Percentiles rank a stretch among this genome's conserved stretches.
These are phyloP conservation scores for Metarhizium anisopliae DNA, from an alignment of 2,329 filamentous ascomycete genomes.

Conservation along the genomic window DNA sequence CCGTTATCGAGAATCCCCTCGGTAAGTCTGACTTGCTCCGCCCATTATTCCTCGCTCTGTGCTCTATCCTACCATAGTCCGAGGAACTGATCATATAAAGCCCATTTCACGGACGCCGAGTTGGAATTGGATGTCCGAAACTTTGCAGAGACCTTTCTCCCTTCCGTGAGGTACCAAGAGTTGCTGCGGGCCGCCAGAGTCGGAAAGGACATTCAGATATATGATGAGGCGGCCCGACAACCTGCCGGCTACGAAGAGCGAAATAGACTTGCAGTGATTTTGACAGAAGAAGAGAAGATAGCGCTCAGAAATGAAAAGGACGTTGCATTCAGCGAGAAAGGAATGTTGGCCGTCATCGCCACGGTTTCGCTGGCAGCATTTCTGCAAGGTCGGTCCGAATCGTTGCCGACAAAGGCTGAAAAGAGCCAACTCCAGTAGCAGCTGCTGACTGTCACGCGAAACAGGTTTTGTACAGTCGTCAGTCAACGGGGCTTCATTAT, in stretches of 20 bases:
- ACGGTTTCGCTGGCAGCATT: constrained; percentile 35
- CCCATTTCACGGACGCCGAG: constrained; percentile 28
- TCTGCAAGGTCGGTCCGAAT: constrained; percentile 20
- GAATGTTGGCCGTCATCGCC: constrained; percentile 30
- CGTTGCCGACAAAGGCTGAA: too few relatives aligned
- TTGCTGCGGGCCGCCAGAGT: constrained; percentile 30
- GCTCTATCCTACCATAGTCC: neutral
- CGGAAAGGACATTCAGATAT: constrained; percentile 29
- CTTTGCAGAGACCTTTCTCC: constrained; percentile 21
- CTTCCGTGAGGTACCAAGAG: constrained; percentile 18
- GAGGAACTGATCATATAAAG: constrained; percentile 13
- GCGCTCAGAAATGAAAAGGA: constrained; percentile 29
- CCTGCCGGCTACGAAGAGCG: constrained; percentile 8
- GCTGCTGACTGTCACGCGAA: neutral
- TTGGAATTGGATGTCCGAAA: constrained; percentile 24
- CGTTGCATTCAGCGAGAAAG: constrained; percentile 27
- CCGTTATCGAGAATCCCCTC: constrained; percentile 28
- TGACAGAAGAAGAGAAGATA: constrained; percentile 25
- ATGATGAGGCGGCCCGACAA: constrained; percentile 26
- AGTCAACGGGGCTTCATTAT: constrained; percentile 32
- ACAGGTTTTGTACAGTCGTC: constrained; percentile 34
- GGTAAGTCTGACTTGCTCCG: constrained; percentile 9
- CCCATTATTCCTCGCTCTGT: too few relatives aligned
- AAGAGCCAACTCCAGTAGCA: too few relatives aligned
- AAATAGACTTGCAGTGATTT: constrained; percentile 20